Evolutionary conservation across 345 rosid genomes (phyloP).

Genomic region (Capsella bursapastoris): DNA sequence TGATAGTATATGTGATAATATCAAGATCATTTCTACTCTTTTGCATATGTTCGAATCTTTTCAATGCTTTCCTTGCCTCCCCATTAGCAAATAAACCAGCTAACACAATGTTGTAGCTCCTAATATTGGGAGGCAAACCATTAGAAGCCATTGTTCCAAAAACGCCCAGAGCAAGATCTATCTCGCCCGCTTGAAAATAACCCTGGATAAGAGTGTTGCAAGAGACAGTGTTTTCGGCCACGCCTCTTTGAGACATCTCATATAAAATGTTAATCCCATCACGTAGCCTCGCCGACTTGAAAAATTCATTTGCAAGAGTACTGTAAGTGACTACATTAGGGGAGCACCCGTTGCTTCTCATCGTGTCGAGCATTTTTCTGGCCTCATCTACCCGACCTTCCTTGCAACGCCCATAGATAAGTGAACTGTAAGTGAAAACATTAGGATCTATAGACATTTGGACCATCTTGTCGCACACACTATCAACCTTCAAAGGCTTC

Average conservation of each 20-base stretch:
- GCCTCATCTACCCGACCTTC: conserved; percentile 33
- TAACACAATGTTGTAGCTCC: conserved; percentile 49
- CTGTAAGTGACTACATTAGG: conserved; percentile 48
- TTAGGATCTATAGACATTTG: conserved; percentile 33
- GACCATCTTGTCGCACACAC: conserved; percentile 26
- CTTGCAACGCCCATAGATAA: conserved; percentile 34
- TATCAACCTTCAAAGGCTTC: neutral
- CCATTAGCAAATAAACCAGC: conserved; percentile 40
- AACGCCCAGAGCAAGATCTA: conserved; percentile 28
- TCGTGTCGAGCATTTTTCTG: neutral
- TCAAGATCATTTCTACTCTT: conserved; percentile 38
- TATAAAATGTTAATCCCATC: conserved; percentile 38
- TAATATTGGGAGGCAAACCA: conserved; percentile 43
- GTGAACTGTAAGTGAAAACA: conserved; percentile 38
- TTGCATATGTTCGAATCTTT: conserved; percentile 35
- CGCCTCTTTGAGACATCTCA: conserved; percentile 38
- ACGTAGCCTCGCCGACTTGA: conserved; percentile 38
- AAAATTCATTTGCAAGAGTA: conserved; percentile 49
- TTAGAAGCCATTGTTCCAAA: conserved; percentile 39
- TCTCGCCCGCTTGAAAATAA: conserved; percentile 36
- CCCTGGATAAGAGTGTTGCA: conserved; percentile 43
- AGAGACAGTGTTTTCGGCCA: conserved; percentile 34
- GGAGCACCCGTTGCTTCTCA: conserved; percentile 31
- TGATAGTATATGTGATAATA: conserved; percentile 40
- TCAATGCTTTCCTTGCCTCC: conserved; percentile 35